A percentile compares a stretch with the other conserved stretches of the same genome.
These are phyloP conservation scores for Xylariales sp. DNA, from an alignment of 2,329 filamentous ascomycete species.

Conservation along the genomic window DNA sequence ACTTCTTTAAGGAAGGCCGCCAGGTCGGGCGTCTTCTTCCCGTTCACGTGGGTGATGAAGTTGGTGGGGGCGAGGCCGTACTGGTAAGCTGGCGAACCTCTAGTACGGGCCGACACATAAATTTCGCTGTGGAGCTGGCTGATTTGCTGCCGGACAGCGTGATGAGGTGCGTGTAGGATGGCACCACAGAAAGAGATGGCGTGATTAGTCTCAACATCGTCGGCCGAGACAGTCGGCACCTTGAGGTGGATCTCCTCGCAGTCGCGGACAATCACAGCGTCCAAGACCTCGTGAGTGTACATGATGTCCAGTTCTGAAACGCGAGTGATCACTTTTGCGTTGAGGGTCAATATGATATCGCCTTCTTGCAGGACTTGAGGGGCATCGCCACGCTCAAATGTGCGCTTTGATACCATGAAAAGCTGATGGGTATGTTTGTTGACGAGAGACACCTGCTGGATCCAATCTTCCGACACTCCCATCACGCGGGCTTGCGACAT, in stretches of 20 bases:
- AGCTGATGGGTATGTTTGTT: constrained; percentile 93
- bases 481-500: constrained; percentile 97
- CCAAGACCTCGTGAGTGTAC: constrained; percentile 82
- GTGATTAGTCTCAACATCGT: constrained; percentile 87
- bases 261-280: constrained; percentile 82
- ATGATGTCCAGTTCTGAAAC: constrained; percentile 93
- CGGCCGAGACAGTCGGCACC: constrained; percentile 80
- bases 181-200: constrained; percentile 95
- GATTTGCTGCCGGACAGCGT: constrained; percentile 95
- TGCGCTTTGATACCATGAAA: constrained; percentile 96
- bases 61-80: constrained; percentile 94
- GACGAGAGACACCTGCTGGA: constrained; percentile 79
- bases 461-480: constrained; percentile 96
- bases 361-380: constrained; percentile 71
- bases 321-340: constrained; percentile 86
- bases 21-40: constrained; percentile 76
- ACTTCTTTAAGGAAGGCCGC: constrained; percentile 77
- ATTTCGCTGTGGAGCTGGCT: constrained; percentile 94
- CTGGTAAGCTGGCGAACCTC: constrained; percentile 80
- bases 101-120: constrained; percentile 83
- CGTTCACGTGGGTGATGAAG: constrained; percentile 96
- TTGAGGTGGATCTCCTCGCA: constrained; percentile 73
- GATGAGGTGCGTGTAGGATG: constrained; percentile 86
- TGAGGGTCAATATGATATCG: constrained; percentile 87
- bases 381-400: constrained; percentile 52